Conservation (phyloP, 108 stramenopile species). For the Skeletonema marinoi region DNA sequence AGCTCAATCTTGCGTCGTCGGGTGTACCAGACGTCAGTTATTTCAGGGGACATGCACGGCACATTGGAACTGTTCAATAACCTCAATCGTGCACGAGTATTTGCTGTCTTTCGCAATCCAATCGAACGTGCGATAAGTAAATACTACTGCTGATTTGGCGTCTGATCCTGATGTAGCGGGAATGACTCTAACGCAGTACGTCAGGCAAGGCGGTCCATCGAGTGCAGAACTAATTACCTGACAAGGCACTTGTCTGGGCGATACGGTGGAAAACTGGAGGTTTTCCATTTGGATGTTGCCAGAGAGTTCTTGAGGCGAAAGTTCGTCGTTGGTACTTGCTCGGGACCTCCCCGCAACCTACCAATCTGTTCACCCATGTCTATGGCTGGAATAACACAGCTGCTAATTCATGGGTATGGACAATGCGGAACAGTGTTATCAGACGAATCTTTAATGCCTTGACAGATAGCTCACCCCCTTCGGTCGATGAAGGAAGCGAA, state of each 20-base stretch:
- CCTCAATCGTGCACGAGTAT: conserved; percentile 34
- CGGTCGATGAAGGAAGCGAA: conserved; percentile 47
- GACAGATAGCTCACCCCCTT: conserved; percentile 24
- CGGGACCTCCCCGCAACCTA: conserved; percentile 39
- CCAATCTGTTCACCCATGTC: conserved; percentile 34
- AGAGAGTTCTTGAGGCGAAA: conserved; percentile 56
- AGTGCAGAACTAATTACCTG: conserved; percentile 56
- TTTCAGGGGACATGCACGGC: conserved; percentile 22
- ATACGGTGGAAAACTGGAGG: conserved; percentile 31
- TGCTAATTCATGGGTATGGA: conserved; percentile 22
- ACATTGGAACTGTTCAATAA: conserved; percentile 28
- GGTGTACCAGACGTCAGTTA: conserved; percentile 38
- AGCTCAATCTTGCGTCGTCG: conserved; percentile 31
- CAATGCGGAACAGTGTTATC: conserved; percentile 23
- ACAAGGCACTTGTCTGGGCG: conserved; percentile 50
- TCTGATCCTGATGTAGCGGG: conserved; percentile 45
- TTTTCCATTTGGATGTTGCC: conserved; percentile 45
- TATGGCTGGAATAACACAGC: conserved; percentile 43
- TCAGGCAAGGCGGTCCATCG: conserved; percentile 13
- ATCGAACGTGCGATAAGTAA: conserved; percentile 52
- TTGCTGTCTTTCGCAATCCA: conserved; percentile 57
- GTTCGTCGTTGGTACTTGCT: conserved; percentile 50
- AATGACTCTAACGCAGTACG: conserved; percentile 24
- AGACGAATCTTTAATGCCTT: conserved; percentile 25
- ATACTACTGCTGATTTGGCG: conserved; percentile 51